Evolutionary conservation across 1,284 basidiomycete genomes (phyloP), one percentile per base, ranked within the genome.

Genomic region (Sphaerobolus stellatus): DNA sequence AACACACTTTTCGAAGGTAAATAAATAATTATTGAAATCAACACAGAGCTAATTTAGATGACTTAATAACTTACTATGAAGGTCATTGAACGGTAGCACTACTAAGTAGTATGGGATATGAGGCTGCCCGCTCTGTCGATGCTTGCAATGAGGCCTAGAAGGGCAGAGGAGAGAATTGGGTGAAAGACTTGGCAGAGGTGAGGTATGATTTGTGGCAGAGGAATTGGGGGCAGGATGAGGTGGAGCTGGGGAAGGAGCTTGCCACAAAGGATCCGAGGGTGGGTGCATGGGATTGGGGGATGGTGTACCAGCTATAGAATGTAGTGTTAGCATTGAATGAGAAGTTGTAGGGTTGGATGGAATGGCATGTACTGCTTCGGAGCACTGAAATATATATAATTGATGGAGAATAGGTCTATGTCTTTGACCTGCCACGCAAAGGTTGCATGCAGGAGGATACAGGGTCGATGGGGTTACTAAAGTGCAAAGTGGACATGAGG

Each of bases 191-290:
- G 0, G 96, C 95, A 0, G 94, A 97, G 3, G 91, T 93, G 33
- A 97, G 83, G 71, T 94, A 99, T 0, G 94, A 91, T 71, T 99
- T 99, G 76, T 99, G 96, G 8, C 96, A 85, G 59, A 99, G 79
- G 71, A 98, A 99, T 67, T 99, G 92, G 2, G 89, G 83, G 68
- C 96, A 99, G 57, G 83, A 75, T 5, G 84, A 82, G 0, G 86
- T 86, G 56, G 94, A 92, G 58, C 84, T 84, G 0, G 93, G 90
- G 67, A 98, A 98, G 66, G 90, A 89, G 92, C 92, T 82, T 69
- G 83, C 79, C 85, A 95, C 91, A 4, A 84, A 83, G 38, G 83
- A 77, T 69, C 96, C 94, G 43, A 96, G 80, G 13, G 85, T 82
- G 20, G 75, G 73, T 5, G 90, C 88, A 61, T 88, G 83, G 28